Conservation (phyloP, 1,284 basidiomycete genomes). For the Lignosus rhinocerotis region DNA sequence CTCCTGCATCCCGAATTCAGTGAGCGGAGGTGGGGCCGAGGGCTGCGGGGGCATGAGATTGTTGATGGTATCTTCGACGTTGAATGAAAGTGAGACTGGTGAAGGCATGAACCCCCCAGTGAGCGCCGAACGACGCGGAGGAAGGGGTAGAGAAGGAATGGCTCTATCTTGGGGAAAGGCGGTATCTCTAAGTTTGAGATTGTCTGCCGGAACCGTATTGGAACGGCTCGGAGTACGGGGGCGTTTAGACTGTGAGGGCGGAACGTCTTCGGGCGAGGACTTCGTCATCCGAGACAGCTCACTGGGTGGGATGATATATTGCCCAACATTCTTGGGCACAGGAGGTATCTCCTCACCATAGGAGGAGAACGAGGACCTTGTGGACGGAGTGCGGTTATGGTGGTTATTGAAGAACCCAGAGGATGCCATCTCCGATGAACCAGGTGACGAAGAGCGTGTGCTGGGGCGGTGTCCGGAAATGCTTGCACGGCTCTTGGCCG, state of each 20-base stretch:
- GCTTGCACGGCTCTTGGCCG: slow-evolving; percentile 23
- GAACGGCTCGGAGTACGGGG: slow-evolving; percentile 20
- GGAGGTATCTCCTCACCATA: slow-evolving; percentile 48
- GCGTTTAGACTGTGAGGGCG: neutral
- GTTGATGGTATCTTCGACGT: slow-evolving; percentile 33
- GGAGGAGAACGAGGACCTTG: slow-evolving; percentile 58
- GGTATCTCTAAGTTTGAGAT: neutral
- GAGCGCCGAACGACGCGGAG: slow-evolving; percentile 29
- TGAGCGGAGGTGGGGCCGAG: slow-evolving; percentile 20
- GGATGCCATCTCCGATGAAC: slow-evolving; percentile 56
- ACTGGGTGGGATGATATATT: slow-evolving; percentile 53
- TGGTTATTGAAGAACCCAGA: slow-evolving; percentile 47
- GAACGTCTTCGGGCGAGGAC: neutral
- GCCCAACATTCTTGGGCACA: slow-evolving; percentile 35
- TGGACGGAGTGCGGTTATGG: slow-evolving; percentile 40
- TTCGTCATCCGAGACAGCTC: slow-evolving; percentile 41
- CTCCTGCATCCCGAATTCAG: slow-evolving; percentile 31
- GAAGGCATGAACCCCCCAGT: slow-evolving; percentile 25
- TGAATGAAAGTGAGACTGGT: slow-evolving; percentile 35
- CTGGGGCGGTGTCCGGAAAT: slow-evolving; percentile 35
- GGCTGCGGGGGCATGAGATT: slow-evolving; percentile 27
- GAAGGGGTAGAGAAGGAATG: slow-evolving; percentile 32
- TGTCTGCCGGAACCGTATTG: slow-evolving; percentile 23
- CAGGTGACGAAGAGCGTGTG: slow-evolving; percentile 55
- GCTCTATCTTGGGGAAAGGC: slow-evolving; percentile 14